Percentiles rank a stretch among this genome's conserved stretches.
Conservation (phyloP, 1,284 basidiomycete genomes). For the Boletellus sp. region DNA sequence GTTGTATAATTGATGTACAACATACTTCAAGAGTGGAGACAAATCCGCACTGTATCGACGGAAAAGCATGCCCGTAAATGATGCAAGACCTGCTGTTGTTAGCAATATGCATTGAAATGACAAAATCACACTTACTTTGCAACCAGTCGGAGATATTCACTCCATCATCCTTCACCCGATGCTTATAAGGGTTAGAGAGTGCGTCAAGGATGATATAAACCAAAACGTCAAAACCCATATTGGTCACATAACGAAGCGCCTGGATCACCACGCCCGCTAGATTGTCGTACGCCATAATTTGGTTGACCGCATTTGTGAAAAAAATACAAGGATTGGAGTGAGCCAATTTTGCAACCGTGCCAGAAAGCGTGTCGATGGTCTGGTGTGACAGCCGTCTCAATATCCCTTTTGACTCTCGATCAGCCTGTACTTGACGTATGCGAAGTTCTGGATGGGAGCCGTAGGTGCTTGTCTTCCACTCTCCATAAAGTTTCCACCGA, state of each 20-base stretch:
- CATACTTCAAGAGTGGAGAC: conserved; percentile 82
- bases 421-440: conserved; percentile 67
- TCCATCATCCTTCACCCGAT: conserved; percentile 88
- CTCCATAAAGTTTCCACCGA: conserved; percentile 91
- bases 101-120: conserved; percentile 5
- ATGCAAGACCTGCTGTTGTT: conserved; percentile 66
- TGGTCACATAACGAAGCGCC: conserved; percentile 84
- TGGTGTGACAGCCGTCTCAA: conserved; percentile 80
- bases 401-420: conserved; percentile 77
- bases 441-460: conserved; percentile 71
- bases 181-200: conserved; percentile 81
- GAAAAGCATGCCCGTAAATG: conserved; percentile 92
- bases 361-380: conserved; percentile 76
- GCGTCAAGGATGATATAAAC: conserved; percentile 88
- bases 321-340: conserved; percentile 93
- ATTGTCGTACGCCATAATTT: conserved; percentile 97
- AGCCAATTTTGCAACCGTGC: conserved; percentile 90
- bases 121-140: conserved; percentile 63
- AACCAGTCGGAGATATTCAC: conserved; percentile 92
- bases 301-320: conserved; percentile 86
- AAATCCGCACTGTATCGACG: conserved; percentile 83
- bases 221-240: conserved; percentile 92
- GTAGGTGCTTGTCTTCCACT: conserved; percentile 82
- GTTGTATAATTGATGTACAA: conserved; percentile 86
- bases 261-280: conserved; percentile 89